Base-by-base conservation (phyloP, 1,284 basidiomycete species). In the Pholiota adiposa region DNA sequence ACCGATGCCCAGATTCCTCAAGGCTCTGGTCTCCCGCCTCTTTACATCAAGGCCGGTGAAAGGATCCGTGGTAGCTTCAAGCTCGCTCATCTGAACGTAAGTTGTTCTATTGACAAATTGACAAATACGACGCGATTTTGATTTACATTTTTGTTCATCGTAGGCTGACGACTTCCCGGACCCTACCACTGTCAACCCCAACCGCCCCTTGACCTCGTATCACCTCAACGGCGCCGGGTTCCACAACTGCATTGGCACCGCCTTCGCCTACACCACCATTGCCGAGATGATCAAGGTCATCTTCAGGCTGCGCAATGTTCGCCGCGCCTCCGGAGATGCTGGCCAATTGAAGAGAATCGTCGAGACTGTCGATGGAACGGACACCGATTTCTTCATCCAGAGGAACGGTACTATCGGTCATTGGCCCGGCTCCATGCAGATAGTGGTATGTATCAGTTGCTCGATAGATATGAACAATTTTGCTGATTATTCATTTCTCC, bases 71-170 rank as follows among this genome's bases (percentile, higher is more conserved):
- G 69, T 21, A 79, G 79, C 67, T 78, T 83, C 71, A 79, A 73
- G 67, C 83, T 80, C 49, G 83, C 83, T 2, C 76, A 83, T 54
- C 67, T 78, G 19, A 80, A 84, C 64, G 83, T 84, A 62, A 43
- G 79, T 68, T 12, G 4, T 51, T 48, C 7, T 23, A 14, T 31
- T 12, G 2, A 12, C 18, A 1, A 19, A 11, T n/a, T n/a, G n/a
- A n/a, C n/a, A n/a, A n/a, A n/a, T n/a, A n/a, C n/a, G n/a, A n/a
- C n/a, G n/a, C n/a, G n/a, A n/a, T n/a, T 27, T n/a, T 27, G 21
- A n/a, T 11, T 29, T 25, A 12, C 40, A 2, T 3, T 7, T 19
- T 18, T 19, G 16, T 23, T 14, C n/a, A 12, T 14, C n/a, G 5
- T 46, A 64, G 63, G 58, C 60, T 11, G 1, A 6, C 27, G 63